Evolutionary conservation across 148 eudicot genomes (phyloP).

Genomic region (Rhododendron kiyosumense): DNA sequence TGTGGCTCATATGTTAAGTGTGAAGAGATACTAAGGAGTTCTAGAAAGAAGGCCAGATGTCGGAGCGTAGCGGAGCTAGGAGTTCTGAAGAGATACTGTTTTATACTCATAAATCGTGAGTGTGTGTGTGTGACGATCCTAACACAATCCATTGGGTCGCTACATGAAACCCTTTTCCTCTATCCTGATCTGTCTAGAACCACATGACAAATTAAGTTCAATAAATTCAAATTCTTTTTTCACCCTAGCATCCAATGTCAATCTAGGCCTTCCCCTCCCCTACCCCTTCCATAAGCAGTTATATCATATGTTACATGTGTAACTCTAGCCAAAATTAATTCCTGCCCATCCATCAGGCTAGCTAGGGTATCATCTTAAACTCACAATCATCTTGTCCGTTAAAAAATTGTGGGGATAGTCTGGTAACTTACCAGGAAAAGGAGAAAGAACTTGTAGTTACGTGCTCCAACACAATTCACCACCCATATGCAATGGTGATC

Average conservation of each 20-base stretch:
- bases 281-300: background rate
- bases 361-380: background rate
- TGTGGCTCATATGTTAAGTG: too few species aligned
- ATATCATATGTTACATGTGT: background rate
- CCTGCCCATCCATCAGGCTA: background rate
- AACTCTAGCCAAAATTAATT: background rate
- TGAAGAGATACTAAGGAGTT: too few species aligned
- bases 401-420: background rate
- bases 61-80: too few species aligned
- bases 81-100: too few species aligned
- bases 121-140: too few species aligned
- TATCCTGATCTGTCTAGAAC: background rate
- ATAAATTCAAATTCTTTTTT: background rate
- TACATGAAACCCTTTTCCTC: background rate
- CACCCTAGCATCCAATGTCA: background rate
- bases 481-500: conserved; percentile 99
- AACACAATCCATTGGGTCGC: background rate
- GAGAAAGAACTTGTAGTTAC: conserved; percentile 88
- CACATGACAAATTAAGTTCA: background rate
- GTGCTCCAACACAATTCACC: conserved; percentile 92
- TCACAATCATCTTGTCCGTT: background rate
- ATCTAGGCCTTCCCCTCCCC: background rate
- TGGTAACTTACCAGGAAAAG: conserved; percentile 65
- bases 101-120: too few species aligned
- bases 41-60: too few species aligned